A percentile compares a stretch with the other conserved stretches of the same genome.
Evolutionary conservation across 2,329 filamentous ascomycete species (phyloP).

Genomic region (Juglanconis sp.): DNA sequence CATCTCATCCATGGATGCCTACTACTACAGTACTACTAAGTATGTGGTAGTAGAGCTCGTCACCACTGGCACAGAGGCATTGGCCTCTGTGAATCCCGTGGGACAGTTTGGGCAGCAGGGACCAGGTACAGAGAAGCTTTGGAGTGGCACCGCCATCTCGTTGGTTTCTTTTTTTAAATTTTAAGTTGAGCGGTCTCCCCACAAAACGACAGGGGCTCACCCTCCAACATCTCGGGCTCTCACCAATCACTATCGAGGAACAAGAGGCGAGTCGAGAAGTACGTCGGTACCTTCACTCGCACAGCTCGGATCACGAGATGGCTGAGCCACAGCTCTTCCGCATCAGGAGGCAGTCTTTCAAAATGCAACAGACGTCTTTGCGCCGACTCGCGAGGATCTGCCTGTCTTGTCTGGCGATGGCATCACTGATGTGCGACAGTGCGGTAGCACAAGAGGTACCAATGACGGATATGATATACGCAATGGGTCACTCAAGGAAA

Average conservation of each 20-base stretch:
- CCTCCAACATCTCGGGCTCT: constrained; percentile 10
- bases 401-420: constrained; percentile 2
- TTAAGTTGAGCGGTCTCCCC: constrained; percentile 12
- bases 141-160: constrained; percentile 18
- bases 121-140: not conserved
- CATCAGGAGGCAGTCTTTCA: constrained; percentile 18
- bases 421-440: constrained; percentile 1
- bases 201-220: not conserved
- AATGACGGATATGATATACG: not conserved
- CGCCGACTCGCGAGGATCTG: constrained; percentile 1
- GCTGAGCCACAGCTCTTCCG: constrained; percentile 19
- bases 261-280: no score
- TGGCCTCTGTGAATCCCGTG: not conserved
- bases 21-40: no score
- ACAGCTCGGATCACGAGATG: not conserved
- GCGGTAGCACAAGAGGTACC: constrained; percentile 1
- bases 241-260: constrained; percentile 10
- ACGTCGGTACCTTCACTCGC: no score
- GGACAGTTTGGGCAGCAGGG: not conserved
- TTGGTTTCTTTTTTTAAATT: constrained; percentile 21
- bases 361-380: constrained; percentile 13
- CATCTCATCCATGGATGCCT: no score
- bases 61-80: not conserved
- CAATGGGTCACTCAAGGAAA: not conserved
- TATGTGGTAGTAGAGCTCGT: not conserved